Conservation (phyloP, 1,284 basidiomycete genomes). For the Apiotrichum porosum region DNA sequence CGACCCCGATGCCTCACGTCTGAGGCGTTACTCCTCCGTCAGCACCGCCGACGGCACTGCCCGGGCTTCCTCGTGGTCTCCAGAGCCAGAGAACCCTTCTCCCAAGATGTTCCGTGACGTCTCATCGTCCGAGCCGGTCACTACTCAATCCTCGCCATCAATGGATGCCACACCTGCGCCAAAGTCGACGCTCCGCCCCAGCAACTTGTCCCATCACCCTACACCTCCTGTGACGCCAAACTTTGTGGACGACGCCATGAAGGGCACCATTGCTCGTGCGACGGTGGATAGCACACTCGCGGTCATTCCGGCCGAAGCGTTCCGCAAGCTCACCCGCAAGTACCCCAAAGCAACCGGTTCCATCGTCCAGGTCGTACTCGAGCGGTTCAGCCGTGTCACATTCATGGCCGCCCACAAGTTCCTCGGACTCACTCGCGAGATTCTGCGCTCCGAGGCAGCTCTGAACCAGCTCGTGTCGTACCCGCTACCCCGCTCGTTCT, state of each 20-base stretch:
- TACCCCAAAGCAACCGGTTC: conserved; percentile 96
- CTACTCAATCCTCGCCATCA: not conserved
- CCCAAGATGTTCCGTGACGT: too few relatives aligned
- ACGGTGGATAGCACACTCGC: conserved; percentile 91
- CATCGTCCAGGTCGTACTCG: conserved; percentile 67
- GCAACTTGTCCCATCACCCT: too few relatives aligned
- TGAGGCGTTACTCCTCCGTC: conserved; percentile 3
- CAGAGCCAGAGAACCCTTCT: not conserved
- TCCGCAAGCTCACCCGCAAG: conserved; percentile 73
- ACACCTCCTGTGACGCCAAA: too few relatives aligned
- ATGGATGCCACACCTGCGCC: not conserved
- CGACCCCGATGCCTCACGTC: not conserved
- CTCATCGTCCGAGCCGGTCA: conserved; percentile 1
- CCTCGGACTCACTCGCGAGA: conserved; percentile 89
- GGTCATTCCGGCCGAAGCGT: conserved; percentile 98
- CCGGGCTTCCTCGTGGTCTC: conserved; percentile 1
- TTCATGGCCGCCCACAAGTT: conserved; percentile 91
- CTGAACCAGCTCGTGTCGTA: conserved; percentile 96
- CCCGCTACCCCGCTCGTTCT: conserved; percentile 85
- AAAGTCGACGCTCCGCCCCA: not conserved
- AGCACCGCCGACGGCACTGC: conserved; percentile 7
- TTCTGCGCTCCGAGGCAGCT: conserved; percentile 90
- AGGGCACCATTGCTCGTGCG: conserved; percentile 70
- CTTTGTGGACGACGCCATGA: conserved; percentile 17
- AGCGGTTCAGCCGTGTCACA: conserved; percentile 92